Conservation (phyloP, 2,329 filamentous ascomycete species). For the Beauveria sp. region DNA sequence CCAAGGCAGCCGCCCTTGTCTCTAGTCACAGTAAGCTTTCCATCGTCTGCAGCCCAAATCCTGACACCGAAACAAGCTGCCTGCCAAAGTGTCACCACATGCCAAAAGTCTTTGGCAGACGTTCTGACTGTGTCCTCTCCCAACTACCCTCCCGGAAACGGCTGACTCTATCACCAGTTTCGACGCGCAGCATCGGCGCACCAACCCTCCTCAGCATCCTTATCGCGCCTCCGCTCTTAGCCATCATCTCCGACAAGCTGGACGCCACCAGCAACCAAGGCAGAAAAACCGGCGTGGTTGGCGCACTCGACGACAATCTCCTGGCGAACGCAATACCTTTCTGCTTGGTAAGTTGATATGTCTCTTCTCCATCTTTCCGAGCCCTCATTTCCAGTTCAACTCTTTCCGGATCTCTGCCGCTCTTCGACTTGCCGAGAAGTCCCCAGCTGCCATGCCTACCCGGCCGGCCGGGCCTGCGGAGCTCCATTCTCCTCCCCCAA, state of each 20-base stretch:
- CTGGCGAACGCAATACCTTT: not conserved
- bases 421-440: not conserved
- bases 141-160: not conserved
- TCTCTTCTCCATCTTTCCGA: not conserved
- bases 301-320: not conserved
- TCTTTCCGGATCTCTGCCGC: not conserved
- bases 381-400: not conserved
- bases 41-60: not conserved
- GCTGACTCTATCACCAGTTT: not conserved
- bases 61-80: not conserved
- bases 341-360: not conserved
- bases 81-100: not conserved
- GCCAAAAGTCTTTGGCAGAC: not conserved
- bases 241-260: not conserved
- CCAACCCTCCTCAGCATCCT: not conserved
- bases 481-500: not conserved
- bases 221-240: not conserved
- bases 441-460: not conserved
- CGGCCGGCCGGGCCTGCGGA: conserved; percentile 10
- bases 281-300: not conserved
- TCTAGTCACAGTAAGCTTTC: not conserved
- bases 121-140: not conserved
- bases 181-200: not conserved
- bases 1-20: not conserved
- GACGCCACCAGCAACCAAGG: not conserved